These are phyloP conservation scores for Chlamydomonas sp. DNA, from an alignment of 139 green algal genomes.

Conservation along the genomic window DNA sequence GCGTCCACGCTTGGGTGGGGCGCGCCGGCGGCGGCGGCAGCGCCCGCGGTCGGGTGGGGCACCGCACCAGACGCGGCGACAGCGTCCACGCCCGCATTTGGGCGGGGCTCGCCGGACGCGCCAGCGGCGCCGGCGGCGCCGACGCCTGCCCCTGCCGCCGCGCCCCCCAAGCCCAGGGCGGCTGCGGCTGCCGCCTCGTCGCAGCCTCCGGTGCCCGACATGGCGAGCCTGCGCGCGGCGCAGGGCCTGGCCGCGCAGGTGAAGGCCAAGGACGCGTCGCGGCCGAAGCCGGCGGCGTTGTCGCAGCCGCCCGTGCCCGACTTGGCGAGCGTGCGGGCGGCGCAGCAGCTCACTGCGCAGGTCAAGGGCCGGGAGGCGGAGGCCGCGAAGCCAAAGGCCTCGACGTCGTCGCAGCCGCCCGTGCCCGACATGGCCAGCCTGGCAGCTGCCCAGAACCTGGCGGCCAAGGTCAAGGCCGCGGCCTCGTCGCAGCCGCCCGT, in stretches of 20 bases:
- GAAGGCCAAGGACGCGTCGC: background rate
- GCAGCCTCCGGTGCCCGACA: slow-evolving; percentile 3
- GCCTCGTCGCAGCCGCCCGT: background rate
- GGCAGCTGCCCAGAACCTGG: background rate
- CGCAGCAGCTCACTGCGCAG: background rate
- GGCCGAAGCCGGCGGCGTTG: background rate
- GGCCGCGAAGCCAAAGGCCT: background rate
- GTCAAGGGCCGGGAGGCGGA: background rate
- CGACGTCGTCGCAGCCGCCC: slow-evolving; percentile 1
- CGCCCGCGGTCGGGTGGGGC: too few species aligned
- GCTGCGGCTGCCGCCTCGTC: slow-evolving; percentile 3
- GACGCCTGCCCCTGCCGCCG: background rate
- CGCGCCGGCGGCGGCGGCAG: too few species aligned
- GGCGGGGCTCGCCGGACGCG: too few species aligned
- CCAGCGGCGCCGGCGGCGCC: background rate
- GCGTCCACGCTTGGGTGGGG: too few species aligned
- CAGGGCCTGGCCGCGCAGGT: background rate
- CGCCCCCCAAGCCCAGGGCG: background rate
- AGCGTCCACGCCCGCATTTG: too few species aligned
- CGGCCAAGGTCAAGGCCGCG: background rate
- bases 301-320: background rate
- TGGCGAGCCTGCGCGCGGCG: background rate
- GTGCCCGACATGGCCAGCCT: background rate
- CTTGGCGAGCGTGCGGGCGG: background rate
- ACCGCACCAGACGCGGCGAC: too few species aligned